Percentiles rank a stretch among this genome's conserved stretches.
These are phyloP conservation scores for Metschnikowia henanensis DNA, from an alignment of 805 yeast genomes.

Conservation along the genomic window DNA sequence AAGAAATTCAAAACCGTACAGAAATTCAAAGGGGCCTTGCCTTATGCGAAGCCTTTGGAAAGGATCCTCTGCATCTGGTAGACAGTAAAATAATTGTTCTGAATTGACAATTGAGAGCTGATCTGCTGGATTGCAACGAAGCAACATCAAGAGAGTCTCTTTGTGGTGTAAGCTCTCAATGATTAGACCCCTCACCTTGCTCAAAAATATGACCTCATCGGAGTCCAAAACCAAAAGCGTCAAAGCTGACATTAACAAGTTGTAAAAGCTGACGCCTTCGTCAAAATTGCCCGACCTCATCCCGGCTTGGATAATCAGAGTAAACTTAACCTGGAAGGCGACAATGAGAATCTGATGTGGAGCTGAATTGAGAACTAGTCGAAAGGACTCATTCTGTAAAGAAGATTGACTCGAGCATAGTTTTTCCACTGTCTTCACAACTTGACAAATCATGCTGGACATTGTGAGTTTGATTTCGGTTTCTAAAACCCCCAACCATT, in stretches of 20 bases:
- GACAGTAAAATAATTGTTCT: constrained; percentile 51
- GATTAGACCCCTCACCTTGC: constrained; percentile 59
- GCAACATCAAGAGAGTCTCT: constrained; percentile 33
- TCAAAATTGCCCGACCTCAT: constrained; percentile 10
- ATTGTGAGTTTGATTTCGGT: constrained; percentile 49
- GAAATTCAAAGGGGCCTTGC: constrained; percentile 52
- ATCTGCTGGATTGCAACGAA: constrained; percentile 11
- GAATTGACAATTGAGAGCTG: constrained; percentile 46
- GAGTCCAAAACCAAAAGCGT: constrained; percentile 23
- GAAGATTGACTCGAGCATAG: neutral
- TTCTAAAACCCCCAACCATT: constrained; percentile 67
- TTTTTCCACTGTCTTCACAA: constrained; percentile 24
- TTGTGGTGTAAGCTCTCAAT: constrained; percentile 66
- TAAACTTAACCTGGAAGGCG: constrained; percentile 58
- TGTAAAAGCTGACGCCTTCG: neutral
- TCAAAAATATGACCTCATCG: constrained; percentile 25
- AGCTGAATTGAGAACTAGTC: constrained; percentile 32
- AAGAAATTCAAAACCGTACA: constrained; percentile 80
- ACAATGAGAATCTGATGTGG: constrained; percentile 62
- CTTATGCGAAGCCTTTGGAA: constrained; percentile 41
- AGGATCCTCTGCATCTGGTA: constrained; percentile 22
- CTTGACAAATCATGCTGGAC: constrained; percentile 28
- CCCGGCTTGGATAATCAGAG: constrained; percentile 39
- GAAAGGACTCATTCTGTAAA: constrained; percentile 6
- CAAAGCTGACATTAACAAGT: constrained; percentile 22